Evolutionary conservation across 345 rosid species (phyloP).

Genomic region (Citrus medica): DNA sequence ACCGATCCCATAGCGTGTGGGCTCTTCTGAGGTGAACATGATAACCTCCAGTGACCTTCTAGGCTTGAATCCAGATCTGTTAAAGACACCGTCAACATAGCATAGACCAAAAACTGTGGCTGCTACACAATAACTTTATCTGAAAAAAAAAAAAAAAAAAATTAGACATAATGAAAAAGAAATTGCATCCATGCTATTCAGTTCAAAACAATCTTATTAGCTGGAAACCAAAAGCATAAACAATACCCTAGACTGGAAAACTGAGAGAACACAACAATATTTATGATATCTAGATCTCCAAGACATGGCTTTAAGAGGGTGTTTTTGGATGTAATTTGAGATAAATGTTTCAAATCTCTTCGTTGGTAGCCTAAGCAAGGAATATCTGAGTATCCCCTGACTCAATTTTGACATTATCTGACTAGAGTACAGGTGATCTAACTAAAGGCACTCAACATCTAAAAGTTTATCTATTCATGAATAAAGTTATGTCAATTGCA

Average conservation of each 20-base stretch:
- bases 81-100: constrained; percentile 11
- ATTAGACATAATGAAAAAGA: constrained; percentile 1
- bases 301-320: neutral
- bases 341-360: constrained; percentile 1
- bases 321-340: neutral
- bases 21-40: constrained; percentile 93
- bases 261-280: neutral
- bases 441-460: neutral
- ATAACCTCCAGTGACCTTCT: constrained; percentile 80
- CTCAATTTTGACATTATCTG: neutral
- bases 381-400: neutral
- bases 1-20: constrained; percentile 91
- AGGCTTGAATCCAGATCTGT: constrained; percentile 84
- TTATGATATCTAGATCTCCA: neutral
- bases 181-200: neutral
- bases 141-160: too few species aligned
- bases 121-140: neutral
- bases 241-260: neutral
- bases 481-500: neutral
- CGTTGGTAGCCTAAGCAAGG: neutral
- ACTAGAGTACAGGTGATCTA: neutral
- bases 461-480: neutral
- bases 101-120: constrained; percentile 3
- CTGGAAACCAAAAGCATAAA: neutral
- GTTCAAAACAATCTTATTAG: neutral